These are phyloP conservation scores for Lactarius sanguifluus DNA, from an alignment of 768 basidiomycete genomes.

Conservation along the genomic window DNA sequence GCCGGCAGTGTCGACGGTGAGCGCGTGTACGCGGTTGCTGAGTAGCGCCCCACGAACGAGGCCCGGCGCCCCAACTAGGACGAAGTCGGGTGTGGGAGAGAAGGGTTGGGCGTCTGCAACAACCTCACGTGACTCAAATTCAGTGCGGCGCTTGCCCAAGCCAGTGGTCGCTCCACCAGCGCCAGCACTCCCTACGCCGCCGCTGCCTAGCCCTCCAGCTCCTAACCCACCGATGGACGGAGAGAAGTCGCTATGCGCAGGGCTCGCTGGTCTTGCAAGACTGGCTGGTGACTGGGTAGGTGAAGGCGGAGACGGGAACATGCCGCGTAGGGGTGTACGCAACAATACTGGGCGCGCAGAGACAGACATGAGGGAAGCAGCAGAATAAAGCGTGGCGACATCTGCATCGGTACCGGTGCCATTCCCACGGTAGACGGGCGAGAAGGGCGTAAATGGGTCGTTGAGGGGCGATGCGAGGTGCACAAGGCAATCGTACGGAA, in stretches of 20 bases:
- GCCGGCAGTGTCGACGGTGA: conserved; percentile 87
- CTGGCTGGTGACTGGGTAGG: conserved; percentile 31
- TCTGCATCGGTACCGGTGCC: conserved; percentile 62
- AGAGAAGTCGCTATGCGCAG: conserved; percentile 32
- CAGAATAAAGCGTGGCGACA: conserved; percentile 84
- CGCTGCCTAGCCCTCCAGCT: neutral
- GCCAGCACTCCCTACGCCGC: neutral
- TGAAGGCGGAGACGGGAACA: conserved; percentile 33
- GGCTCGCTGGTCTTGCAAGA: conserved; percentile 36
- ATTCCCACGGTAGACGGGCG: conserved; percentile 37
- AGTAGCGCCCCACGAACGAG: conserved; percentile 79
- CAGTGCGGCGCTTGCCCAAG: conserved; percentile 43
- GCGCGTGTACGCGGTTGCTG: conserved; percentile 85
- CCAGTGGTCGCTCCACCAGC: conserved; percentile 36
- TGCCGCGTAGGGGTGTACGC: conserved; percentile 40
- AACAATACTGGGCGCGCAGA: conserved; percentile 40
- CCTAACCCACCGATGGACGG: conserved; percentile 18
- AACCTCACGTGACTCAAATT: conserved; percentile 73
- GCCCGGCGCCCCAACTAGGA: conserved; percentile 76
- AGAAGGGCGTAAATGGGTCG: conserved; percentile 49
- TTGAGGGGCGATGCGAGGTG: conserved; percentile 64
- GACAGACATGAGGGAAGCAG: conserved; percentile 74
- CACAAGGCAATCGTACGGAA: conserved; percentile 72
- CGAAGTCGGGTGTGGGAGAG: conserved; percentile 55
- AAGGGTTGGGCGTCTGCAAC: conserved; percentile 73